Conservation (phyloP, 2,329 filamentous ascomycete genomes). For the Magnaporthales sp. region DNA sequence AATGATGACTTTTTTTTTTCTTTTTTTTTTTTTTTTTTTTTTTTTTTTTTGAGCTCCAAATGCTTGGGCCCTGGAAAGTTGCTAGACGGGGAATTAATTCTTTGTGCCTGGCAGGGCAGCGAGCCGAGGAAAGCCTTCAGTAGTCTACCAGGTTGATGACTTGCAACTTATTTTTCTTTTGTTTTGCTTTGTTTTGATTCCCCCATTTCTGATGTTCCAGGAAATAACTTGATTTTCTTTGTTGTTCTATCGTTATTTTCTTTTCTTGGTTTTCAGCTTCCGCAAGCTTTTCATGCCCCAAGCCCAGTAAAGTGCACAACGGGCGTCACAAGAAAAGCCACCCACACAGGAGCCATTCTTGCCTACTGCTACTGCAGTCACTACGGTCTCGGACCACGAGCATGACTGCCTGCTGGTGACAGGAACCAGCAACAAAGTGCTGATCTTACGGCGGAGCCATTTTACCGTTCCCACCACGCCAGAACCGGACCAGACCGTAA, state of each 20-base stretch:
- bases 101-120: not conserved
- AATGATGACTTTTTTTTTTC: not conserved
- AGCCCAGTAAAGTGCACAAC: not conserved
- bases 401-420: not conserved
- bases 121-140: not conserved
- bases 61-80: not conserved
- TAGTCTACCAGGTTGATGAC: not conserved
- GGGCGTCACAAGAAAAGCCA: not conserved
- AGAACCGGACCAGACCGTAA: not conserved
- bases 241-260: not conserved
- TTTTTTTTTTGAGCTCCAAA: not conserved
- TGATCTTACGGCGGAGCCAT: not conserved
- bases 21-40: too few species aligned
- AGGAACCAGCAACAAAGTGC: not conserved
- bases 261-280: not conserved
- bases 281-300: not conserved
- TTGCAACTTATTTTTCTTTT: not conserved
- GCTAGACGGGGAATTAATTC: not conserved
- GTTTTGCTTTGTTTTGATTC: not conserved
- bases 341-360: not conserved
- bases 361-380: not conserved
- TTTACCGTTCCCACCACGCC: not conserved
- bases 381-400: not conserved
- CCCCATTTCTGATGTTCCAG: not conserved
- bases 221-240: not conserved